Conservation (phyloP, 495 filamentous ascomycete genomes). For the Aspergillus heteromorphus region DNA sequence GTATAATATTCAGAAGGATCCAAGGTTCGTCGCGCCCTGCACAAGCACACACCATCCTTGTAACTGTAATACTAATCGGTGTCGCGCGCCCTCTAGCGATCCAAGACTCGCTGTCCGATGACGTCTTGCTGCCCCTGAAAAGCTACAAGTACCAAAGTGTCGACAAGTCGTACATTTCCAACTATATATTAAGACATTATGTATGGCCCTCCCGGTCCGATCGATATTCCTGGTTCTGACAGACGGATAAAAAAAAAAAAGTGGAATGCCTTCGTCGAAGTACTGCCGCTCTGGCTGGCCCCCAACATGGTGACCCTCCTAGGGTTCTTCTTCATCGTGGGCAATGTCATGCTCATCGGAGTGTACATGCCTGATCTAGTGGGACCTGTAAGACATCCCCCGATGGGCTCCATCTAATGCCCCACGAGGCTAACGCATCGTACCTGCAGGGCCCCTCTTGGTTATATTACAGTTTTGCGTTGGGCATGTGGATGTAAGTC, state of each 20-base stretch:
- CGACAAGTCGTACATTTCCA: slow-evolving; percentile 91
- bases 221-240: background rate
- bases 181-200: slow-evolving; percentile 90
- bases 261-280: slow-evolving; percentile 96
- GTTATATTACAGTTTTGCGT: slow-evolving; percentile 91
- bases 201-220: slow-evolving; percentile 49
- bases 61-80: slow-evolving; percentile 13
- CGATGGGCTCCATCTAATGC: background rate
- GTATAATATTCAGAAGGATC: slow-evolving; percentile 35
- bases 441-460: slow-evolving; percentile 69
- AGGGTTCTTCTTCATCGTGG: slow-evolving; percentile 90
- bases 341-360: slow-evolving; percentile 74
- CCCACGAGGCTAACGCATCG: slow-evolving; percentile 16
- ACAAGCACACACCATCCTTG: background rate
- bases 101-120: slow-evolving; percentile 61
- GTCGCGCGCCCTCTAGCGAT: slow-evolving; percentile 29
- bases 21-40: slow-evolving; percentile 27
- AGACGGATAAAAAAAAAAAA: no score
- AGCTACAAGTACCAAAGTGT: slow-evolving; percentile 95
- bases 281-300: slow-evolving; percentile 91
- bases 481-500: slow-evolving; percentile 83
- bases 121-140: slow-evolving; percentile 76
- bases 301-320: slow-evolving; percentile 96
- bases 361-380: slow-evolving; percentile 86
- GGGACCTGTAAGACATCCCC: slow-evolving; percentile 65